Evolutionary conservation across 495 filamentous ascomycete species (phyloP), one percentile per base, ranked within the genome.

Genomic region (Hypoxylon cercidicola): DNA sequence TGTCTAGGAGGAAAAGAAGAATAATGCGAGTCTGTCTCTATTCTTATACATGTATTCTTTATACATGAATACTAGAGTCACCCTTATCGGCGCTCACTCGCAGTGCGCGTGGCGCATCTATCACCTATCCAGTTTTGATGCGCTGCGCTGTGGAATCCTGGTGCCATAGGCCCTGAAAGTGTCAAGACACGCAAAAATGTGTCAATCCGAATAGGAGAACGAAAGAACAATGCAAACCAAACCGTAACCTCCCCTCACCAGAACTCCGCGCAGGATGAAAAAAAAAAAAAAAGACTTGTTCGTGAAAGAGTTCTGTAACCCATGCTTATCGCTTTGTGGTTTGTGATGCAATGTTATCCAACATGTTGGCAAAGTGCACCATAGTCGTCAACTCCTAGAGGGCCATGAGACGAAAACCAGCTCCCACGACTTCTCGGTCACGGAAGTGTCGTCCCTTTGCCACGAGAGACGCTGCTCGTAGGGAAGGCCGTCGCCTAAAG

Each of bases 401-500:
- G 32, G 46, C 23, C 34, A 46, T 15, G 58, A 68, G 40, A 66
- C 48, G 54, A 44, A 32, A 1, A 68, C 47, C 20, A 62, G 39
- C 19, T 11, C 4, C 11, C 47, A 32, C 10, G 37, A 46, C 11
- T 21, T 16, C 44, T 30, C 37, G 21, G 41, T 43, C 41, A 55
- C 40, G 32, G 32, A 18, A 37, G 23, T 19, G 32, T 19, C 43
- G 45, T 41, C 54, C 54, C 55, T 48, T 51, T 28, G 21, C 55
- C 28, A 12, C 18, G 35, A 49, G 39, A 47, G 23, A 34, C 25
- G 55, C 20, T 43, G 51, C 18, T 46, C 47, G 48, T 35, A 11
- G 37, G n/a, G 11, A 25, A 39, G 21, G 39, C 30, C 72, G 57
- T 64, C 69, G 41, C 73, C 82, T 75, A 86, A 45, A 86, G 72